Conservation (phyloP, 2,329 filamentous ascomycete species). For the Fusarium secorum region DNA sequence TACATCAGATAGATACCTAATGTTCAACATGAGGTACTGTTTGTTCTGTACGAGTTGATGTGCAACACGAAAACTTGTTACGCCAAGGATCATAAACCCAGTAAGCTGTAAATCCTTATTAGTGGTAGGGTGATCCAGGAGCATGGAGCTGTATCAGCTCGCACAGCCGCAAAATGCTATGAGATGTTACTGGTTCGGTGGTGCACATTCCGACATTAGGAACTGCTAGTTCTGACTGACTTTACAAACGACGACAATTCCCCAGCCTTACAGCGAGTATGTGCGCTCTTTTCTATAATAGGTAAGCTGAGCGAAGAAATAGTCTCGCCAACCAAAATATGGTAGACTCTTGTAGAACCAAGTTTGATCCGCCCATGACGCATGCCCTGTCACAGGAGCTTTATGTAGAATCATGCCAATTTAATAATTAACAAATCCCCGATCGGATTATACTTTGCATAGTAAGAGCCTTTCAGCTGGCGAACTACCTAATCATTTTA, state of each 20-base stretch:
- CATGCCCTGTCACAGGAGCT: not conserved
- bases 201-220: not conserved
- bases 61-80: not conserved
- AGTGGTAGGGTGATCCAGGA: not conserved
- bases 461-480: not conserved
- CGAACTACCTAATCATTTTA: constrained; percentile 4
- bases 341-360: not conserved
- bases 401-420: not conserved
- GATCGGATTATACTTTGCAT: not conserved
- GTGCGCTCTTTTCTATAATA: not conserved
- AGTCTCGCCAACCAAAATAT: constrained; percentile 14
- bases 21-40: not conserved
- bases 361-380: not conserved
- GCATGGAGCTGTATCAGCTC: constrained; percentile 10
- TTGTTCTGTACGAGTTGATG: not conserved
- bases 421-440: not conserved
- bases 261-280: not conserved
- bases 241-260: not conserved
- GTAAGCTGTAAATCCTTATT: not conserved
- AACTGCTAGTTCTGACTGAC: not conserved
- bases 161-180: constrained; percentile 3
- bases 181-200: constrained; percentile 3
- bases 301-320: constrained; percentile 6
- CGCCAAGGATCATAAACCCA: not conserved
- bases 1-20: not conserved